phyloP scores from a whole-genome alignment of 2,329 filamentous ascomycete species.

The Fusarium nodosum region DNA sequence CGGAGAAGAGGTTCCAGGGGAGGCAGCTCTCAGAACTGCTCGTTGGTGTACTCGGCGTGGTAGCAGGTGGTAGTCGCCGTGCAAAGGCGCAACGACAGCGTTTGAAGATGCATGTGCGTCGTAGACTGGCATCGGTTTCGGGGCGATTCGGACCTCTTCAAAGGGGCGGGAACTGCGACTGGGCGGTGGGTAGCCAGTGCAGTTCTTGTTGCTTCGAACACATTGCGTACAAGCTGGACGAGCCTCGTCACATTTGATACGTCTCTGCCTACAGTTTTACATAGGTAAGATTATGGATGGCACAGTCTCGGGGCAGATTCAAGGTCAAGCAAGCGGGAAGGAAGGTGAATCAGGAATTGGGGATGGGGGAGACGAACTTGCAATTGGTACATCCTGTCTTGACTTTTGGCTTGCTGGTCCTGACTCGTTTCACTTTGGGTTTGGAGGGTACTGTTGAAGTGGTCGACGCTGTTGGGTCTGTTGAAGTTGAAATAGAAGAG shows the following conservation, averaged over 20 bases:
- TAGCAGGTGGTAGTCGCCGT: conserved; percentile 49
- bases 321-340: neutral
- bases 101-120: conserved; percentile 38
- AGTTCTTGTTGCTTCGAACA: conserved; percentile 68
- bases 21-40: conserved; percentile 37
- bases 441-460: conserved; percentile 19
- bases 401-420: conserved; percentile 71
- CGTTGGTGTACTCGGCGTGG: conserved; percentile 52
- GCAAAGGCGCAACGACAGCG: conserved; percentile 33
- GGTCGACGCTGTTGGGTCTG: conserved; percentile 14
- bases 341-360: neutral
- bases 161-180: conserved; percentile 61
- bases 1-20: conserved; percentile 45
- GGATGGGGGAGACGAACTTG: conserved; percentile 67
- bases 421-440: conserved; percentile 57
- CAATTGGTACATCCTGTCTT: conserved; percentile 76
- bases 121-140: conserved; percentile 57
- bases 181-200: conserved; percentile 73
- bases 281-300: conserved; percentile 41
- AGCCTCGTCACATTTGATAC: conserved; percentile 76
- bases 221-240: conserved; percentile 73
- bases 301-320: conserved; percentile 18
- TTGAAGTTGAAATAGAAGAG: conserved; percentile 15
- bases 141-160: conserved; percentile 65
- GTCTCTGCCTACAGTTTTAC: conserved; percentile 62